Evolutionary conservation across 139 green algal genomes (phyloP).

Genomic region (Chlamydomonas schloesseri): DNA sequence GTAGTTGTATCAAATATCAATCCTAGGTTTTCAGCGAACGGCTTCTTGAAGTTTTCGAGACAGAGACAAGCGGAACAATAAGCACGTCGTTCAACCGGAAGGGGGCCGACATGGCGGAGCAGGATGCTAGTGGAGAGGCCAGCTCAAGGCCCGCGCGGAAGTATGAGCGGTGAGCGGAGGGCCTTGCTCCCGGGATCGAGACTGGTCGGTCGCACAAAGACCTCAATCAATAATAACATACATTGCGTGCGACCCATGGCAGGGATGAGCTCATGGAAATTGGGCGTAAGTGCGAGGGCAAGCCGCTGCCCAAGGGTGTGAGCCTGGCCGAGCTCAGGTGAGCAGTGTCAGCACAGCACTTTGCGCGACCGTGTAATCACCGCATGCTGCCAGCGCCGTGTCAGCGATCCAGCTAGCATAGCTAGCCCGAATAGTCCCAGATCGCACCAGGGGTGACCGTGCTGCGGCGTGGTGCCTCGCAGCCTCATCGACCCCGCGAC

Average conservation of each 20-base stretch:
- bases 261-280: conserved; percentile 18
- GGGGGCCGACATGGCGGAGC: not conserved
- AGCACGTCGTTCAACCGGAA: too few species aligned
- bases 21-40: too few species aligned
- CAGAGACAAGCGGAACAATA: too few species aligned
- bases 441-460: not conserved
- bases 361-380: not conserved
- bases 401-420: not conserved
- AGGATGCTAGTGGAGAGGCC: not conserved
- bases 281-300: conserved; percentile 21
- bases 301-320: conserved; percentile 19
- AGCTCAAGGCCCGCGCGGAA: not conserved
- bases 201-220: too few species aligned
- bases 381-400: not conserved
- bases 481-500: conserved; percentile 44
- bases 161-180: not conserved
- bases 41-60: too few species aligned
- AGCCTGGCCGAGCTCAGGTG: conserved; percentile 35
- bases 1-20: too few species aligned
- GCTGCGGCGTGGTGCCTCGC: not conserved
- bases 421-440: too few species aligned
- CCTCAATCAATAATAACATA: too few species aligned
- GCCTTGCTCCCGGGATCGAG: not conserved
- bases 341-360: not conserved
- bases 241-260: not conserved